Conservation (phyloP, 345 rosid genomes). For the Kandelia obovata region DNA sequence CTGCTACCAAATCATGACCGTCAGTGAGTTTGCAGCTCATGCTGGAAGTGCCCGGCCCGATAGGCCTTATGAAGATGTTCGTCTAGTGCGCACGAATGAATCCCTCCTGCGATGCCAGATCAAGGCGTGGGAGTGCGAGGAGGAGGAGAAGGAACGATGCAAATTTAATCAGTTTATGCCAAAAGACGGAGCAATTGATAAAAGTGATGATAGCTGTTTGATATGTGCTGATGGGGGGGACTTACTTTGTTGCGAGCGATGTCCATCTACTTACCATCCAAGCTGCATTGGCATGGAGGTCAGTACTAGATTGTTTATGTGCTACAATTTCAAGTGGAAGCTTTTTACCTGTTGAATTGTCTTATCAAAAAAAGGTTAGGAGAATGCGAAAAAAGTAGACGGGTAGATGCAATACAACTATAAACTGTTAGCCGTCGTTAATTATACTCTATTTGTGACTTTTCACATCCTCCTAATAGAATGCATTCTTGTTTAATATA, state of each 20-base stretch:
- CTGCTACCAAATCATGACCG: constrained; percentile 12
- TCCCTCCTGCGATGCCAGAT: constrained; percentile 8
- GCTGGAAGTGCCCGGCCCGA: not conserved
- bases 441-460: too few species aligned
- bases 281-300: not conserved
- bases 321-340: too few species aligned
- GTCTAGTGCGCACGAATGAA: not conserved
- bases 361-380: not conserved
- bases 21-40: constrained; percentile 24
- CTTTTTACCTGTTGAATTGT: not conserved
- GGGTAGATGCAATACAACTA: too few species aligned
- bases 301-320: not conserved
- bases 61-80: constrained; percentile 12
- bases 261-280: not conserved
- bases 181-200: not conserved
- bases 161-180: not conserved
- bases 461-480: too few species aligned
- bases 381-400: too few species aligned
- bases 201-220: constrained; percentile 3
- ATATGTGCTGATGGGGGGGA: not conserved
- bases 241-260: not conserved
- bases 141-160: not conserved
- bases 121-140: not conserved
- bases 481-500: not conserved
- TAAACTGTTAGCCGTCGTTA: too few species aligned